Conservation (phyloP, 2,329 filamentous ascomycete genomes). For the Claviceps fusiformis region DNA sequence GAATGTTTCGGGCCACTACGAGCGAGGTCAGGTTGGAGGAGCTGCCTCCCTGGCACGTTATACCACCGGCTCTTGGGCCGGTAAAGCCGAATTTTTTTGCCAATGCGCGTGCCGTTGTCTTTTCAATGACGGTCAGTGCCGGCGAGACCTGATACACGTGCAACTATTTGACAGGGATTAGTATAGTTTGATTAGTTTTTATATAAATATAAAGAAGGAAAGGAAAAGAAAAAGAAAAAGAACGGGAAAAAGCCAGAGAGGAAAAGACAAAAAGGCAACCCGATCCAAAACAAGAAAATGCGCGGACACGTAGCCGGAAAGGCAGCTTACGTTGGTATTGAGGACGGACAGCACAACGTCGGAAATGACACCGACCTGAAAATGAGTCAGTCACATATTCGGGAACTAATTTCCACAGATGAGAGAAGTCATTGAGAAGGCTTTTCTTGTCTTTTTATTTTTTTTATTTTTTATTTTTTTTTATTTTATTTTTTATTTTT, state of each 20-base stretch:
- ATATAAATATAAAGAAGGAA: background rate
- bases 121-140: slow-evolving; percentile 76
- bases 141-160: slow-evolving; percentile 94
- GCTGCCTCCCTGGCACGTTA: slow-evolving; percentile 69
- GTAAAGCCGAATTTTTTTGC: slow-evolving; percentile 65
- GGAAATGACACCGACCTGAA: slow-evolving; percentile 65
- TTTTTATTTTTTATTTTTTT: background rate
- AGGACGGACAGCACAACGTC: slow-evolving; percentile 74
- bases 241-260: background rate
- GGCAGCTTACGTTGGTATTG: slow-evolving; percentile 67
- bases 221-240: background rate
- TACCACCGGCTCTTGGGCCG: slow-evolving; percentile 56
- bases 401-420: background rate
- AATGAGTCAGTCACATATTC: background rate
- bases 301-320: background rate
- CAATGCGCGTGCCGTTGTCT: slow-evolving; percentile 59
- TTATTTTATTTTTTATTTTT: no score
- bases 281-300: no score
- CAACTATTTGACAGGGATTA: slow-evolving; percentile 29
- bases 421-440: background rate
- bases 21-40: slow-evolving; percentile 77
- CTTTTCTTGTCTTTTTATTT: background rate
- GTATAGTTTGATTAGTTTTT: background rate
- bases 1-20: slow-evolving; percentile 72
- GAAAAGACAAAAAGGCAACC: no score